A percentile compares a stretch with the other conserved stretches of the same genome.
phyloP scores from a whole-genome alignment of 2,329 filamentous ascomycete genomes.

The Ophiostoma ulmi region DNA sequence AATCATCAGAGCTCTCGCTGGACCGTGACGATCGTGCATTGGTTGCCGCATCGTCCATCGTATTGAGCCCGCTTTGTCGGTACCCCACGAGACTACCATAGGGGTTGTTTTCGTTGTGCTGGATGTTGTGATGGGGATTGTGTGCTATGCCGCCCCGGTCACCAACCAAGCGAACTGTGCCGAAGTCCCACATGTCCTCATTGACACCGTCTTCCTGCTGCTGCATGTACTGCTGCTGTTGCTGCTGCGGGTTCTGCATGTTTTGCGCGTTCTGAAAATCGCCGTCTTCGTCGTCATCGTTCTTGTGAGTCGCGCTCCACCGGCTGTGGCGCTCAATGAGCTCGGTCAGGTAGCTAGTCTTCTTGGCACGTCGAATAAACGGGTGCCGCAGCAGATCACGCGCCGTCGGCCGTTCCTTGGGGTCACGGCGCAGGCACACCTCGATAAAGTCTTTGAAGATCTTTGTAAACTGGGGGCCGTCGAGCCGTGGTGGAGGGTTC shows the following conservation, averaged over 20 bases:
- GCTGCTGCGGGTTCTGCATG: slow-evolving; percentile 36
- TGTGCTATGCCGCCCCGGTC: slow-evolving; percentile 51
- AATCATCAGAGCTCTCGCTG: slow-evolving; percentile 46
- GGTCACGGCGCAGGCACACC: slow-evolving; percentile 80
- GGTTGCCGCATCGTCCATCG: slow-evolving; percentile 74
- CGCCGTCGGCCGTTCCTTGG: slow-evolving; percentile 79
- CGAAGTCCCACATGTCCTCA: slow-evolving; percentile 98
- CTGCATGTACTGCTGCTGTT: slow-evolving; percentile 30
- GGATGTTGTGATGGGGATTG: background rate
- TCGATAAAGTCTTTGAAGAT: slow-evolving; percentile 81
- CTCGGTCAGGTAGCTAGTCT: slow-evolving; percentile 93
- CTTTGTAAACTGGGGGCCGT: slow-evolving; percentile 71
- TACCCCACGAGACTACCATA: slow-evolving; percentile 29
- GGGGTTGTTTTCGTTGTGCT: background rate
- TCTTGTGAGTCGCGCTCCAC: slow-evolving; percentile 76
- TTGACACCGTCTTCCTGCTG: slow-evolving; percentile 41
- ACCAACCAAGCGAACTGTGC: slow-evolving; percentile 79
- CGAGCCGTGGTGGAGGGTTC: slow-evolving; percentile 76
- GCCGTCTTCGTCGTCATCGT: slow-evolving; percentile 56
- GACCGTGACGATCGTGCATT: slow-evolving; percentile 63
- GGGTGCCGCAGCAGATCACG: slow-evolving; percentile 83
- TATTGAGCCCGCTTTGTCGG: slow-evolving; percentile 53
- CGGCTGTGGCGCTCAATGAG: slow-evolving; percentile 85
- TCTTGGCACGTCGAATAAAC: slow-evolving; percentile 87
- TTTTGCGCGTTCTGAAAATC: slow-evolving; percentile 42